phyloP scores from a whole-genome alignment of 805 yeast species.

The Suhomyces prunicola region DNA sequence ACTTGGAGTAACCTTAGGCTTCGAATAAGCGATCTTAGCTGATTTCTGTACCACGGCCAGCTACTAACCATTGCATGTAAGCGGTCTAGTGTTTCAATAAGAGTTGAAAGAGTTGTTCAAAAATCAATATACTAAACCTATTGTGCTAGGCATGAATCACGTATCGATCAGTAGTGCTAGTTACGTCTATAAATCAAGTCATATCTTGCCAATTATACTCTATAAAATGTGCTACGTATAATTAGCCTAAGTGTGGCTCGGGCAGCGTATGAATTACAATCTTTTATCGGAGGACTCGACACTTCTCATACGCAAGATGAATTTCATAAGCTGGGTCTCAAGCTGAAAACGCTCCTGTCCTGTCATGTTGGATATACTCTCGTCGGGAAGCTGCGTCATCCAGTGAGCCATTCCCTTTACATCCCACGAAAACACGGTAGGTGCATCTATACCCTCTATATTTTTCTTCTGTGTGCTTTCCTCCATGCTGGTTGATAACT shows the following conservation, averaged over 20 bases:
- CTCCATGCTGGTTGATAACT: neutral
- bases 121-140: too few relatives aligned
- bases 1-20: too few relatives aligned
- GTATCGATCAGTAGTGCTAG: too few relatives aligned
- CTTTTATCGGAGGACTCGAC: neutral
- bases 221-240: neutral
- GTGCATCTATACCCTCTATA: neutral
- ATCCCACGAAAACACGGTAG: neutral
- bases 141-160: too few relatives aligned
- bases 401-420: neutral
- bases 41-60: too few relatives aligned
- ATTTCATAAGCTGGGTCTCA: constrained; percentile 31
- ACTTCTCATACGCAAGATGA: constrained; percentile 33
- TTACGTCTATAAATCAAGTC: neutral
- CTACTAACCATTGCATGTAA: too few relatives aligned
- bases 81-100: too few relatives aligned
- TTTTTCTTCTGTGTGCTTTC: neutral
- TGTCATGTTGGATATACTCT: constrained; percentile 16
- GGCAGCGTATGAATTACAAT: neutral
- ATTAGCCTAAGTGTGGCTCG: neutral
- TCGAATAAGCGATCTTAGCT: neutral
- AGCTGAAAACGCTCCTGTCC: constrained; percentile 19
- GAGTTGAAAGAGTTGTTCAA: too few relatives aligned
- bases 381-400: constrained; percentile 3
- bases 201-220: neutral